phyloP scores from a whole-genome alignment of 108 stramenopile species.

The Mediolabrus comicus region DNA sequence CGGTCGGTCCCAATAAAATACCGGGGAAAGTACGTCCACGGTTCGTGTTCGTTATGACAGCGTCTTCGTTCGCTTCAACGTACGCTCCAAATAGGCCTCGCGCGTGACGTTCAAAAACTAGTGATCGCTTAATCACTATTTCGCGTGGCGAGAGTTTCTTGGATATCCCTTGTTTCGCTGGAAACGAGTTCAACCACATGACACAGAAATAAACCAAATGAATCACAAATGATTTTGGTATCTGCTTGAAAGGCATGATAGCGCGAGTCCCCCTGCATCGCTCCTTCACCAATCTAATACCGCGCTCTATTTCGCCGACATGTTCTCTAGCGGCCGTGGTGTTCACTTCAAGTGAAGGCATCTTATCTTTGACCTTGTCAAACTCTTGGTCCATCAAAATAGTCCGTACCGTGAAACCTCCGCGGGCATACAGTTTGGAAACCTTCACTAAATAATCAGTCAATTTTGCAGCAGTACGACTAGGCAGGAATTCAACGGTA shows the following conservation, averaged over 20 bases:
- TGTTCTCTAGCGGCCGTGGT: conserved; percentile 24
- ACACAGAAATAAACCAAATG: conserved; percentile 10
- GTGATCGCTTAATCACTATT: conserved; percentile 3
- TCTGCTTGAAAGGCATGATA: conserved; percentile 3
- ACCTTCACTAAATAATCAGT: background rate
- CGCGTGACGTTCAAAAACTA: conserved; percentile 31
- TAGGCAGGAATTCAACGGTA: conserved; percentile 23
- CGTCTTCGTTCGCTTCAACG: conserved; percentile 23
- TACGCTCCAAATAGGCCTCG: conserved; percentile 19
- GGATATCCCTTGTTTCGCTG: conserved; percentile 17
- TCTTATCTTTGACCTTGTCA: background rate
- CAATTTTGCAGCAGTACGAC: conserved; percentile 3
- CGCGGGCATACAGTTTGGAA: background rate
- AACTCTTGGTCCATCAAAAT: conserved; percentile 25
- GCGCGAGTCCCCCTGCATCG: background rate
- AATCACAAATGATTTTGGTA: conserved; percentile 5
- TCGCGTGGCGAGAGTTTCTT: background rate
- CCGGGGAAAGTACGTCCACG: background rate
- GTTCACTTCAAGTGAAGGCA: conserved; percentile 1
- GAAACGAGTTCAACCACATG: conserved; percentile 26
- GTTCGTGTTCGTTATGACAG: conserved; percentile 5
- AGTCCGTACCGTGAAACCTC: conserved; percentile 3
- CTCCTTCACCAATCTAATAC: conserved; percentile 11
- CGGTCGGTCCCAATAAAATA: background rate
- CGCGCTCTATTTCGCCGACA: conserved; percentile 17